Evolutionary conservation across 805 yeast genomes (phyloP), one percentile per base, ranked within the genome.

Genomic region (Grigorovia yakushimaensis): DNA sequence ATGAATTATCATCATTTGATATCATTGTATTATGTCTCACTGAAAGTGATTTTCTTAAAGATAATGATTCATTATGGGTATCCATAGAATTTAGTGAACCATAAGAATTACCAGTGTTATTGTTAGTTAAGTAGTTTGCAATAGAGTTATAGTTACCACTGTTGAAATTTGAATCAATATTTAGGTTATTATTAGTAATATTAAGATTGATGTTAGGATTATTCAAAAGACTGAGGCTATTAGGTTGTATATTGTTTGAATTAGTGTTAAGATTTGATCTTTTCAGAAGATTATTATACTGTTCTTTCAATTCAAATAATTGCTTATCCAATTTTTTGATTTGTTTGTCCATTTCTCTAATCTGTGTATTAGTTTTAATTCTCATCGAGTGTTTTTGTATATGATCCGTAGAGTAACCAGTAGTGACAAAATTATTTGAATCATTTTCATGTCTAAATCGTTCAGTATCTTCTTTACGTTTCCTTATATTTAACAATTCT

Each of bases 321-420:
- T 63, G 57, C 23, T 51, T 55, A 33, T 62, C 67, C 2, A 59
- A 24, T 42, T 49, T 57, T 41, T 59, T 64, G 15, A 65, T 62
- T 11, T 53, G 50, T 39, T 55, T 57, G 35, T 59, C 66, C 17
- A 55, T 47, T 47, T 64, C 67, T 44, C 66, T 54, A 11, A 65
- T 54, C 41, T 61, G 62, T 9, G 64, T 58, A 44, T 62, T 65
- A 3, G 66, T 56, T 45, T 58, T 60, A 4, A 66, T 59, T 33
- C 64, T 58, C 54, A 59, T 51, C 1, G 69, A 61, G 51, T 66
- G 67, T 39, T 60, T 58, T 30, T 63, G 64, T 27, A 65, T 46
- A 54, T 65, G 69, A n/a, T 61, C 65, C 2, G 67, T 61, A 2
- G 68, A 63, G 39, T 66, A 66, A 33, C 37, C 37, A 3, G 59